phyloP scores from a whole-genome alignment of 2,329 filamentous ascomycete species.

The Alternaria burnsii region DNA sequence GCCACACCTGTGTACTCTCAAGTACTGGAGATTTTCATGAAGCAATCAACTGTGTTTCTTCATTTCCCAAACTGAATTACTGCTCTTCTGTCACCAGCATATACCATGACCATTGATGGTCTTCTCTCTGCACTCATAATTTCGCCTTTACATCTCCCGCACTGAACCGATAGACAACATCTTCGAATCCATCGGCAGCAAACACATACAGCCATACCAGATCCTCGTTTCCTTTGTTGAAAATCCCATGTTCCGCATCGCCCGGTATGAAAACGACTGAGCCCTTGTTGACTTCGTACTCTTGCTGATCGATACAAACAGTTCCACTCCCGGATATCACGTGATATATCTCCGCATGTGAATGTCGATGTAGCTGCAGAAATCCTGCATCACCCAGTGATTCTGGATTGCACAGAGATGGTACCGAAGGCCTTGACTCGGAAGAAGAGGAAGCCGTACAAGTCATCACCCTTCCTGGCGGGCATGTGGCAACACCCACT shows the following conservation, averaged over 20 bases:
- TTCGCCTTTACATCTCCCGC: not conserved
- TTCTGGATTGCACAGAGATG: not conserved
- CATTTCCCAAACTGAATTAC: not conserved
- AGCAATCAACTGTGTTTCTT: not conserved
- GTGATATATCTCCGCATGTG: slow-evolving; percentile 57
- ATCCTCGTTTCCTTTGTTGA: slow-evolving; percentile 31
- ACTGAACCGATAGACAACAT: slow-evolving; percentile 53
- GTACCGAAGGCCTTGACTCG: not conserved
- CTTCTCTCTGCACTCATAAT: not conserved
- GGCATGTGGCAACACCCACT: slow-evolving; percentile 50
- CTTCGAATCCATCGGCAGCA: slow-evolving; percentile 48
- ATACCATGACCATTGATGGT: not conserved
- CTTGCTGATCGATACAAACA: slow-evolving; percentile 50
- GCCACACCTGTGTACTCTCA: not conserved
- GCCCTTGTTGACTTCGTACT: slow-evolving; percentile 45
- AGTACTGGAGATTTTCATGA: not conserved
- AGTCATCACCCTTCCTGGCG: not conserved
- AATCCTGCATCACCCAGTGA: slow-evolving; percentile 38
- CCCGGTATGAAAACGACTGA: slow-evolving; percentile 54
- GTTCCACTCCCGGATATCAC: slow-evolving; percentile 50
- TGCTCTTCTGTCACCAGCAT: not conserved
- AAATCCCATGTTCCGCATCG: slow-evolving; percentile 55
- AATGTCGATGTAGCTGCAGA: slow-evolving; percentile 51
- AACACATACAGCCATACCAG: slow-evolving; percentile 56
- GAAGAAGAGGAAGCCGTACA: not conserved